These are phyloP conservation scores for Pythium phragmiticola DNA, from an alignment of 352 stramenopile genomes.

Conservation along the genomic window DNA sequence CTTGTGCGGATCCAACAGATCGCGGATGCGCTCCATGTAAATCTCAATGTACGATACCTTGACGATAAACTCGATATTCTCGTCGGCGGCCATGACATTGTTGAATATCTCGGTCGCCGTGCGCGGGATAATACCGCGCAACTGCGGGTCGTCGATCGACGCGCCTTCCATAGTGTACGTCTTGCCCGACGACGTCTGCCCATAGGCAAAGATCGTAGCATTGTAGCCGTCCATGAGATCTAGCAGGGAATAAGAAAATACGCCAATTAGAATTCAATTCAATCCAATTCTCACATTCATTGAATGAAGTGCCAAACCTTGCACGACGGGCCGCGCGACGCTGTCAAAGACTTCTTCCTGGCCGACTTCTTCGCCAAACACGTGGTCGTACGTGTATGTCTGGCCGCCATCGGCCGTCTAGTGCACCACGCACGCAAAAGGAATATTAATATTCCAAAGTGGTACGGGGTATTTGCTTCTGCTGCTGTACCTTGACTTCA, in stretches of 20 bases:
- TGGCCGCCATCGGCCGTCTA: conserved; percentile 58
- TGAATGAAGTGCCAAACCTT: conserved; percentile 43
- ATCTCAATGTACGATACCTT: conserved; percentile 96
- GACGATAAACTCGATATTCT: conserved; percentile 92
- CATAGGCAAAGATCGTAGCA: conserved; percentile 93
- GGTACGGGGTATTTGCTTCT: too few species aligned
- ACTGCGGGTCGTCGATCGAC: conserved; percentile 84
- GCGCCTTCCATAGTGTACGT: conserved; percentile 89
- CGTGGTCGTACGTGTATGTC: conserved; percentile 89
- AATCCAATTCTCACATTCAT: neutral
- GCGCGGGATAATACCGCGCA: conserved; percentile 87
- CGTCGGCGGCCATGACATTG: conserved; percentile 81
- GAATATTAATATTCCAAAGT: neutral
- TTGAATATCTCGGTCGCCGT: conserved; percentile 89
- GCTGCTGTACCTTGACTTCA: conserved; percentile 51
- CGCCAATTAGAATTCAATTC: neutral
- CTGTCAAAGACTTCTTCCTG: conserved; percentile 90
- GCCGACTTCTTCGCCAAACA: conserved; percentile 80
- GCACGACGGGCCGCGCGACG: conserved; percentile 83
- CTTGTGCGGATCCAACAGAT: conserved; percentile 91
- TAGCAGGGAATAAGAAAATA: conserved; percentile 23
- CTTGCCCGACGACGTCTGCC: conserved; percentile 88
- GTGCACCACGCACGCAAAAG: neutral
- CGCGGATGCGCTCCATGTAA: conserved; percentile 94
- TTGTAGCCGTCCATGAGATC: conserved; percentile 93